A percentile compares a stretch with the other conserved stretches of the same genome.
phyloP scores from a whole-genome alignment of 331 rosid genomes.

The Telfairia occidentalis region DNA sequence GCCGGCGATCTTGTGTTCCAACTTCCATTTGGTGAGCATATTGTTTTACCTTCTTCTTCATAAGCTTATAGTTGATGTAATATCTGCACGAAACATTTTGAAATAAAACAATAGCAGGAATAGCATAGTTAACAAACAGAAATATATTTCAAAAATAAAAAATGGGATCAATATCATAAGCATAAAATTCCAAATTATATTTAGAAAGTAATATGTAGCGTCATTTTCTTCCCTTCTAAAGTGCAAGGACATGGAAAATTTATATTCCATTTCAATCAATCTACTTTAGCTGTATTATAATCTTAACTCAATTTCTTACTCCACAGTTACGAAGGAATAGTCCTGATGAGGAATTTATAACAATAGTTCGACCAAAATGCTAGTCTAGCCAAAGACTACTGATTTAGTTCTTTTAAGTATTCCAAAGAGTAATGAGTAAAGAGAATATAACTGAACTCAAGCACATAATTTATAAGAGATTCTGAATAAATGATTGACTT shows the following conservation, averaged over 20 bases:
- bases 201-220: not conserved
- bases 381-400: not conserved
- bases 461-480: not conserved
- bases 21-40: conserved; percentile 79
- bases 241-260: not conserved
- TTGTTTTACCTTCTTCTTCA: conserved; percentile 83
- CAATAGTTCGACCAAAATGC: not conserved
- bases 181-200: not conserved
- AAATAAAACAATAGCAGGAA: not conserved
- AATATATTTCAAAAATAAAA: not conserved
- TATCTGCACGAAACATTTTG: conserved; percentile 33
- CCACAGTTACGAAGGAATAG: not conserved
- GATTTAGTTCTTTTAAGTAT: not conserved
- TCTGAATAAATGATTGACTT: not conserved
- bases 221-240: not conserved
- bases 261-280: not conserved
- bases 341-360: not conserved
- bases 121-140: not conserved
- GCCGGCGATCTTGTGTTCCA: conserved; percentile 61
- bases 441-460: not conserved
- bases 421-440: not conserved
- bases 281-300: not conserved
- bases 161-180: not conserved
- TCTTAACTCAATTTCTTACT: not conserved
- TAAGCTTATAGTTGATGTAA: conserved; percentile 87